Evolutionary conservation across 1,139 yeast genomes (phyloP).

Genomic region (Sugiyamaella paludigena): DNA sequence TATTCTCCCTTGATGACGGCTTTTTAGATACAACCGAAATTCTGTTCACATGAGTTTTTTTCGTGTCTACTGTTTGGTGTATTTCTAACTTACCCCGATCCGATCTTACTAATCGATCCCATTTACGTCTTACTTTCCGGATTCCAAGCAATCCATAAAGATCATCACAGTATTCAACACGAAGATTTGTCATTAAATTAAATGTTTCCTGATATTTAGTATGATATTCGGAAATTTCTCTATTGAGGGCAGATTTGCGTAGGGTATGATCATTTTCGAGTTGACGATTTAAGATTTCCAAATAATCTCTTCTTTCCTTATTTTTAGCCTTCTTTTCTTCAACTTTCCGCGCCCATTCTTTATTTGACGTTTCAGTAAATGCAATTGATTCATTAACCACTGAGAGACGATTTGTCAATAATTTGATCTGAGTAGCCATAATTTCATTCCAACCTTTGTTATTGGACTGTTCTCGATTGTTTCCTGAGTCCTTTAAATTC

Average conservation of each 20-base stretch:
- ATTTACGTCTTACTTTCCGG: conserved; percentile 11
- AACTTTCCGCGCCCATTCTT: conserved; percentile 3
- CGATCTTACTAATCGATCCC: conserved; percentile 8
- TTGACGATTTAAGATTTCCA: conserved; percentile 1
- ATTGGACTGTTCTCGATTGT: too few relatives aligned
- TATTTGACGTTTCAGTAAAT: conserved; percentile 10
- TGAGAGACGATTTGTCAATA: conserved; percentile 5
- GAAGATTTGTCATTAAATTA: neutral
- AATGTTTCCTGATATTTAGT: neutral
- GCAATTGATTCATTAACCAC: conserved; percentile 9
- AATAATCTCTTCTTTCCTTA: conserved; percentile 4
- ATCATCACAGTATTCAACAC: conserved; percentile 3
- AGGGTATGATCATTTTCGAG: neutral
- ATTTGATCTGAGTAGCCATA: conserved; percentile 13
- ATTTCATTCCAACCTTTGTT: conserved; percentile 14
- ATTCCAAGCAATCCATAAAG: conserved; percentile 7
- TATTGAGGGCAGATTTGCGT: conserved; percentile 1
- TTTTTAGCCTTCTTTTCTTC: conserved; percentile 13
- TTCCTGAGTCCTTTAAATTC: neutral
- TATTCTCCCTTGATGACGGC: too few relatives aligned
- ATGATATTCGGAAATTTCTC: neutral
- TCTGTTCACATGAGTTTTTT: too few relatives aligned
- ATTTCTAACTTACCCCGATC: too few relatives aligned
- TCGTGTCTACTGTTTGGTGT: too few relatives aligned
- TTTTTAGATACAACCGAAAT: too few relatives aligned